These are phyloP conservation scores for Candida morakotiae DNA, from an alignment of 805 yeast species.

Conservation along the genomic window DNA sequence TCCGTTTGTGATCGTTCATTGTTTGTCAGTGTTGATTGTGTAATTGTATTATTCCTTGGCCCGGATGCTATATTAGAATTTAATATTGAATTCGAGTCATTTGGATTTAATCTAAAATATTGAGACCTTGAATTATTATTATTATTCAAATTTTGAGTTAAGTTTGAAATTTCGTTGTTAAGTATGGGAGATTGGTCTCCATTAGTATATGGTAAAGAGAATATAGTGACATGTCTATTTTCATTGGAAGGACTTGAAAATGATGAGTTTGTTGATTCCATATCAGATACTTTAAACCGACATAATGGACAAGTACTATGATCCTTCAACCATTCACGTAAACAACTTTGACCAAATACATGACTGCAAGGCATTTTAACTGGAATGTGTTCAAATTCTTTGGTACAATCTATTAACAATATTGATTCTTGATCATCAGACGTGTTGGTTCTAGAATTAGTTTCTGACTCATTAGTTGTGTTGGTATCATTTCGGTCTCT, in stretches of 20 bases:
- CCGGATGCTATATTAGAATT: no score
- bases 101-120: conserved; percentile 6
- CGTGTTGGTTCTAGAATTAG: not conserved
- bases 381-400: conserved; percentile 51
- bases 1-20: not conserved
- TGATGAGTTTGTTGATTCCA: not conserved
- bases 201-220: conserved; percentile 16
- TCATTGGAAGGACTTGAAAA: not conserved
- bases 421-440: conserved; percentile 4
- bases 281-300: conserved; percentile 47
- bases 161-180: no score
- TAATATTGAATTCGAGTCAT: not conserved
- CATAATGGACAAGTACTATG: conserved; percentile 86
- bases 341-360: conserved; percentile 80
- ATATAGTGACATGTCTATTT: conserved; percentile 23
- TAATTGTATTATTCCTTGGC: not conserved
- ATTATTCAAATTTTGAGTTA: no score
- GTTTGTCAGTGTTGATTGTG: no score
- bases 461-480: not conserved
- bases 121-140: conserved; percentile 1
- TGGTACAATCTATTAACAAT: conserved; percentile 17
- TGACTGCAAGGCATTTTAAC: conserved; percentile 82
- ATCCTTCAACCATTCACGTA: conserved; percentile 74
- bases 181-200: not conserved
- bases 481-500: not conserved